Evolutionary conservation across 208 protist species (phyloP).

Genomic region (Trypanosoma theileri): DNA sequence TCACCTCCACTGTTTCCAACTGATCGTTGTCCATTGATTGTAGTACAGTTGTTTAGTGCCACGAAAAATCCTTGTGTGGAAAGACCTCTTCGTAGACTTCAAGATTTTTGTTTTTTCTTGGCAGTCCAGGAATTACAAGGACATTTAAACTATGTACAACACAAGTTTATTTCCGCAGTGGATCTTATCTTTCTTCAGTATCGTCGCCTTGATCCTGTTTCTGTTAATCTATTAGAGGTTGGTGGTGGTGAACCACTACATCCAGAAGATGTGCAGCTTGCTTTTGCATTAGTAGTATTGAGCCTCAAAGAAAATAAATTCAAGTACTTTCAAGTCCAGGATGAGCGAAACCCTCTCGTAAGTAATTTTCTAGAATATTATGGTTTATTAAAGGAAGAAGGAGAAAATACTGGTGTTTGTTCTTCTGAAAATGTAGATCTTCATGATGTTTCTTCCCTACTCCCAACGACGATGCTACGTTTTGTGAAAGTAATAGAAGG

Average conservation of each 20-base stretch:
- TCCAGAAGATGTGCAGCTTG: slow-evolving; percentile 31
- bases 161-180: slow-evolving; percentile 80
- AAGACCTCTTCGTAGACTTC: slow-evolving; percentile 73
- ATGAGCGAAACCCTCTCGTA: slow-evolving; percentile 38
- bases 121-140: slow-evolving; percentile 86
- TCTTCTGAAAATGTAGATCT: background rate
- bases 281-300: slow-evolving; percentile 62
- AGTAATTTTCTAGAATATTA: slow-evolving; percentile 89
- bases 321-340: slow-evolving; percentile 76
- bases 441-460: background rate
- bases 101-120: slow-evolving; percentile 85
- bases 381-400: slow-evolving; percentile 46
- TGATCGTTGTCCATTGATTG: slow-evolving; percentile 67
- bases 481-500: slow-evolving; percentile 86
- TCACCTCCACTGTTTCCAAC: slow-evolving; percentile 49
- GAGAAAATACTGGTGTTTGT: background rate
- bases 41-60: slow-evolving; percentile 86
- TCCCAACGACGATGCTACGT: slow-evolving; percentile 31
- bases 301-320: slow-evolving; percentile 86
- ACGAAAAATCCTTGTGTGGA: slow-evolving; percentile 54
- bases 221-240: slow-evolving; percentile 41
- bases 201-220: slow-evolving; percentile 50
- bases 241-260: slow-evolving; percentile 4
- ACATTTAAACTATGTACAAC: slow-evolving; percentile 85
- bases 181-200: slow-evolving; percentile 87